Evolutionary conservation across 2,329 filamentous ascomycete species (phyloP).

Genomic region (Davidsoniella eucalypti): DNA sequence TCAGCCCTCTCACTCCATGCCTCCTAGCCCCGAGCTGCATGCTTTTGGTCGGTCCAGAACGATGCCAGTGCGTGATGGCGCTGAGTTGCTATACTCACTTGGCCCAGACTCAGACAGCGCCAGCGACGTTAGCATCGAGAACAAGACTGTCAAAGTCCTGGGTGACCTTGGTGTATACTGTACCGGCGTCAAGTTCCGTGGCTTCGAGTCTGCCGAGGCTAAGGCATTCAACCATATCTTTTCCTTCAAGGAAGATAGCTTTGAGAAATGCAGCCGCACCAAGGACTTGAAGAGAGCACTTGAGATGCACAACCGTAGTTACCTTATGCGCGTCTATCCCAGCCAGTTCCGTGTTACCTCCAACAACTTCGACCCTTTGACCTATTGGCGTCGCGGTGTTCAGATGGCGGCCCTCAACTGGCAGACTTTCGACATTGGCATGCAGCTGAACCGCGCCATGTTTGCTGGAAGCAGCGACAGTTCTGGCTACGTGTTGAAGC

Average conservation of each 20-base stretch:
- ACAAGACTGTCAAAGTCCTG: conserved; percentile 72
- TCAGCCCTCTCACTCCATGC: conserved; percentile 34
- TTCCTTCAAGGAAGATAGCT: conserved; percentile 82
- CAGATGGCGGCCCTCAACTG: conserved; percentile 98
- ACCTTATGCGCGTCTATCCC: conserved; percentile 89
- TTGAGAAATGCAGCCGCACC: conserved; percentile 63
- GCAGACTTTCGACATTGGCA: conserved; percentile 92
- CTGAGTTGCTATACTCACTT: conserved; percentile 34
- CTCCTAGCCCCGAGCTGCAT: conserved; percentile 36
- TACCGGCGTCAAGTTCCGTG: conserved; percentile 61
- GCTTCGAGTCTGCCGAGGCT: conserved; percentile 62
- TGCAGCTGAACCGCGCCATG: conserved; percentile 97
- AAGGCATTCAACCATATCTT: conserved; percentile 88
- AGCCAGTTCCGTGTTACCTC: conserved; percentile 67
- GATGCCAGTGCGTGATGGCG: neutral
- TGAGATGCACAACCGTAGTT: conserved; percentile 78
- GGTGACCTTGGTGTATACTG: conserved; percentile 72
- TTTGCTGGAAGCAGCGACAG: conserved; percentile 77
- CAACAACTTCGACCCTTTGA: conserved; percentile 85
- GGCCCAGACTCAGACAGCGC: conserved; percentile 60
- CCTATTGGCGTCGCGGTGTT: conserved; percentile 86
- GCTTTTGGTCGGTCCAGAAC: conserved; percentile 18
- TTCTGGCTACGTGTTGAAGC: conserved; percentile 88
- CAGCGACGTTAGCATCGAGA: conserved; percentile 42
- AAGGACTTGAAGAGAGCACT: conserved; percentile 61